Conservation (phyloP, 2,329 filamentous ascomycete genomes). For the Tolypocladium tropicale region DNA sequence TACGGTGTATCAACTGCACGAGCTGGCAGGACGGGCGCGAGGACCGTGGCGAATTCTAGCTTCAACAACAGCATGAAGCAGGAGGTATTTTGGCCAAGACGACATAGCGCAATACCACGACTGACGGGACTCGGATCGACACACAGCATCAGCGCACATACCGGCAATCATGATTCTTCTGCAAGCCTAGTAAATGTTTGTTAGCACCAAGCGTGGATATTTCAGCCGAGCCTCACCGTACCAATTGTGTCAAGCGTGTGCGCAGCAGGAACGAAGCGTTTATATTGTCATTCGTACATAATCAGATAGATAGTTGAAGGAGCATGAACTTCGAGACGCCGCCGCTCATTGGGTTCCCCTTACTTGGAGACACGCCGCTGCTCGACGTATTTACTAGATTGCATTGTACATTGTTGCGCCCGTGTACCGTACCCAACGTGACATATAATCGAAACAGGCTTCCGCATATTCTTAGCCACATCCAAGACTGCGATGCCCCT, state of each 20-base stretch:
- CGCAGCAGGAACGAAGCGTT: no score
- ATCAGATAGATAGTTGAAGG: not conserved
- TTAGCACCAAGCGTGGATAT: not conserved
- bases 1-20: slow-evolving; percentile 38
- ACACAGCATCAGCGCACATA: not conserved
- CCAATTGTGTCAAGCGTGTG: no score
- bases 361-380: not conserved
- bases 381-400: no score
- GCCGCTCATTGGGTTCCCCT: not conserved
- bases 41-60: slow-evolving; percentile 15
- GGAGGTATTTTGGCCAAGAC: no score
- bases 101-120: not conserved
- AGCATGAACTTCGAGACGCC: not conserved
- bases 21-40: slow-evolving; percentile 43
- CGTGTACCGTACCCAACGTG: no score
- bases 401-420: not conserved
- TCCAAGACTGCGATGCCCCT: slow-evolving; percentile 1
- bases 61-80: not conserved
- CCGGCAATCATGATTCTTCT: not conserved
- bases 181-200: not conserved
- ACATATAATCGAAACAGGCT: no score
- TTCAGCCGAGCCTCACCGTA: no score
- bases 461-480: no score
- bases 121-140: no score
- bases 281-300: no score